Conservation (phyloP, 441 rosid genomes). For the Gossypium trilobum region DNA sequence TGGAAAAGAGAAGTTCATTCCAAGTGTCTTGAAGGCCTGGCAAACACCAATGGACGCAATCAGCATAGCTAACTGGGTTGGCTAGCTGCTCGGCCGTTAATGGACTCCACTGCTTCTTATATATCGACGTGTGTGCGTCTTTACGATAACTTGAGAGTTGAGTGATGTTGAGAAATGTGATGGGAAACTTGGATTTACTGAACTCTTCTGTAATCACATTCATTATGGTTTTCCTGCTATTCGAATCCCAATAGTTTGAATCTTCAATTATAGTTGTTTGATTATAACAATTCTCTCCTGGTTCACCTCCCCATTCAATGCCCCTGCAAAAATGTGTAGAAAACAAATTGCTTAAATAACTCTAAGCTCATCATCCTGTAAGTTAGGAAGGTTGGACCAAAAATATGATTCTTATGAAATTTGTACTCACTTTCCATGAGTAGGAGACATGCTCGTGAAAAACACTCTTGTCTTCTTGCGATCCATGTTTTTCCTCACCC, state of each 20-base stretch:
- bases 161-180: slow-evolving; percentile 68
- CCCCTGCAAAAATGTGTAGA: slow-evolving; percentile 31
- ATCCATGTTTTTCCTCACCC: slow-evolving; percentile 69
- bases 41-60: slow-evolving; percentile 82
- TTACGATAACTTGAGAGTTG: slow-evolving; percentile 65
- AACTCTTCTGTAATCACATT: slow-evolving; percentile 62
- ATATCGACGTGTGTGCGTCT: slow-evolving; percentile 79
- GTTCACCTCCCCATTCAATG: slow-evolving; percentile 67
- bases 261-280: slow-evolving; percentile 54
- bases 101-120: slow-evolving; percentile 81
- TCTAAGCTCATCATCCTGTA: too few relatives aligned
- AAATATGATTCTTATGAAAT: not conserved
- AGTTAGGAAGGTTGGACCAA: too few relatives aligned
- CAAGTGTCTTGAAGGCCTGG: slow-evolving; percentile 85
- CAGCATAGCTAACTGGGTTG: slow-evolving; percentile 70
- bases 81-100: slow-evolving; percentile 56
- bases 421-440: slow-evolving; percentile 55
- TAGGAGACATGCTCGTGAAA: slow-evolving; percentile 86
- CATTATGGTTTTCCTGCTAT: slow-evolving; percentile 54
- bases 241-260: slow-evolving; percentile 67
- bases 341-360: not conserved
- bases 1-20: slow-evolving; percentile 72
- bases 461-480: slow-evolving; percentile 60
- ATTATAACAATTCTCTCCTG: slow-evolving; percentile 55
- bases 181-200: slow-evolving; percentile 46